Evolutionary conservation across 2,329 filamentous ascomycete genomes (phyloP).

Genomic region (Sclerotinia borealis): DNA sequence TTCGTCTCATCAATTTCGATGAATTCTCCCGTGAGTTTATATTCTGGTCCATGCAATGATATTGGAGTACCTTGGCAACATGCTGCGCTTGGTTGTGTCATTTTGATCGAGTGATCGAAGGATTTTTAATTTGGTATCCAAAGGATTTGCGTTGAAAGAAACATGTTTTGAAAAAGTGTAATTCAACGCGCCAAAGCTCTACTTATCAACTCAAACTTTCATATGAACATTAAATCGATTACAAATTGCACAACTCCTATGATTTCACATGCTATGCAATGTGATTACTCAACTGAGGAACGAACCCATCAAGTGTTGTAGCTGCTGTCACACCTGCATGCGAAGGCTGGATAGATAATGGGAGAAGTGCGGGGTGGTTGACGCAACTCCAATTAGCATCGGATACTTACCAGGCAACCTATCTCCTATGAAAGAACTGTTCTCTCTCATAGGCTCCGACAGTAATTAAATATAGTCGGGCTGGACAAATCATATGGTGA

Average conservation of each 20-base stretch:
- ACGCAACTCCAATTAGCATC: background rate
- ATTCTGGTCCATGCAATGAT: background rate
- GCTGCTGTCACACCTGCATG: background rate
- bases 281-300: background rate
- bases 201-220: background rate
- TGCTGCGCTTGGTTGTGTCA: constrained; percentile 5
- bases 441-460: no score
- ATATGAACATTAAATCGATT: background rate
- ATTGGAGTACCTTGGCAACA: constrained; percentile 3
- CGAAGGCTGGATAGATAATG: background rate
- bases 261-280: background rate
- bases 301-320: background rate
- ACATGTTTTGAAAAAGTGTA: background rate
- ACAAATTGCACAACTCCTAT: background rate
- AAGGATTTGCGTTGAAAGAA: background rate
- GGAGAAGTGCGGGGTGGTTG: background rate
- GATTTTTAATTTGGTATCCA: background rate
- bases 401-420: background rate
- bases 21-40: background rate
- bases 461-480: background rate
- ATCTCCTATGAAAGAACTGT: background rate
- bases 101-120: background rate
- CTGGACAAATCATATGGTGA: background rate
- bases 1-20: background rate
- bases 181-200: background rate